Evolutionary conservation across 2,329 filamentous ascomycete genomes (phyloP).

Genomic region (Trichophyton benhamiae): DNA sequence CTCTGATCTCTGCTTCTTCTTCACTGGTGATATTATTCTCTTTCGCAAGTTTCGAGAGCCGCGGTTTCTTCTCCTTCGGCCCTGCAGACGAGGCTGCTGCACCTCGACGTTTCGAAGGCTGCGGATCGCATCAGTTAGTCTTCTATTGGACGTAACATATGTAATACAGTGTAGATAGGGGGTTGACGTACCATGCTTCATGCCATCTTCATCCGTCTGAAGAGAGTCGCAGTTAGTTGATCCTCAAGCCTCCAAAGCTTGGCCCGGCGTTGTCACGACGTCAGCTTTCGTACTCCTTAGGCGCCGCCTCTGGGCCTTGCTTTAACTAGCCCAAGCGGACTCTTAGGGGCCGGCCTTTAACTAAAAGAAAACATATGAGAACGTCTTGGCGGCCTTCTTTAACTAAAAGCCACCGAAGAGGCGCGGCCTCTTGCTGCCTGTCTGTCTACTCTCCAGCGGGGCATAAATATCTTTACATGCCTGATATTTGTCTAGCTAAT

Average conservation of each 20-base stretch:
- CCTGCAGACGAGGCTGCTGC: slow-evolving; percentile 20
- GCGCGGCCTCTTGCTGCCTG: background rate
- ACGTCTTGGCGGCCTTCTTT: background rate
- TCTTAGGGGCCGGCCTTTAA: background rate
- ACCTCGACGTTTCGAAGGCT: slow-evolving; percentile 30
- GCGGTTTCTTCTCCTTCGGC: slow-evolving; percentile 31
- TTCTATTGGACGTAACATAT: background rate
- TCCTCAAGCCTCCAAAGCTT: background rate
- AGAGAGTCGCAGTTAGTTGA: background rate
- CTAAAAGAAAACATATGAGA: background rate
- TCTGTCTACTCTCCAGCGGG: background rate
- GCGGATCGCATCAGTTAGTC: background rate
- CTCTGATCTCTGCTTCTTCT: slow-evolving; percentile 80
- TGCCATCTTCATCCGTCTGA: background rate
- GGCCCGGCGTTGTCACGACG: background rate
- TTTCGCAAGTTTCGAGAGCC: slow-evolving; percentile 79
- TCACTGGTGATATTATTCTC: slow-evolving; percentile 74
- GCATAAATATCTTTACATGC: background rate
- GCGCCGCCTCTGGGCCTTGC: background rate
- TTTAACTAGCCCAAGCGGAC: background rate
- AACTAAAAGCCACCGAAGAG: background rate
- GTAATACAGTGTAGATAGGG: background rate
- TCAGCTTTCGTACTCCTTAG: background rate
- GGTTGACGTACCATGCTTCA: background rate
- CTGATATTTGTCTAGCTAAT: too few species aligned